A percentile compares a stretch with the other conserved stretches of the same genome.
phyloP scores from a whole-genome alignment of 179 eudicot genomes.

The Drosera spatulata region DNA sequence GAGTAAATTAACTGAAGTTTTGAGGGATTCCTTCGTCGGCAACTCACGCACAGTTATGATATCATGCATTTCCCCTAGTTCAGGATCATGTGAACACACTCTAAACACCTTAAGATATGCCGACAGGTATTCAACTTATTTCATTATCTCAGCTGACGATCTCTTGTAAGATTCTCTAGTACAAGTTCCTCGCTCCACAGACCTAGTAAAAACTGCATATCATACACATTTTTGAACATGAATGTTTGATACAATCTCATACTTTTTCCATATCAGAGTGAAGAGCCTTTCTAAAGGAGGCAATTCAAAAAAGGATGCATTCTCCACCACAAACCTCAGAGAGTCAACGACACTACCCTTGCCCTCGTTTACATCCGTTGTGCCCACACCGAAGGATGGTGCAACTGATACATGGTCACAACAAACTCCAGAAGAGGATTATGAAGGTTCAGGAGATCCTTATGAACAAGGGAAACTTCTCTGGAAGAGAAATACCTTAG shows the following conservation, averaged over 20 bases:
- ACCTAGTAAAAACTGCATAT: no score
- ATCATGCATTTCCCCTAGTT: conserved; percentile 55
- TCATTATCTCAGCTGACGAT: no score
- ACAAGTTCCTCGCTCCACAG: not conserved
- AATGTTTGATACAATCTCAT: not conserved
- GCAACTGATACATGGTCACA: conserved; percentile 51
- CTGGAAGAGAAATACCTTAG: conserved; percentile 45
- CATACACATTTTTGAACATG: not conserved
- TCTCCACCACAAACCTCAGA: conserved; percentile 47
- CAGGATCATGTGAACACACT: conserved; percentile 59
- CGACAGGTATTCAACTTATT: conserved; percentile 32
- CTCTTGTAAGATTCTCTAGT: not conserved
- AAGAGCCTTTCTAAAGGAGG: conserved; percentile 58
- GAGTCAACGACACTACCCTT: conserved; percentile 59
- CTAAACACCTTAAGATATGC: conserved; percentile 60
- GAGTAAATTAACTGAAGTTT: conserved; percentile 51
- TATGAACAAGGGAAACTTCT: conserved; percentile 60
- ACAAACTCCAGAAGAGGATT: conserved; percentile 45
- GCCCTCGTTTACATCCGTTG: conserved; percentile 34
- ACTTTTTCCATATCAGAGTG: conserved; percentile 21
- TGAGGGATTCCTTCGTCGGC: conserved; percentile 56
- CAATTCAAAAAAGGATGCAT: conserved; percentile 39
- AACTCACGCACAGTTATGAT: conserved; percentile 57
- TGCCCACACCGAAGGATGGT: conserved; percentile 44
- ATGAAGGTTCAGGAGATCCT: conserved; percentile 45